Percentiles rank a stretch among this genome's conserved stretches.
Evolutionary conservation across 2,329 filamentous ascomycete genomes (phyloP).

Genomic region (Didymella arachidicola): DNA sequence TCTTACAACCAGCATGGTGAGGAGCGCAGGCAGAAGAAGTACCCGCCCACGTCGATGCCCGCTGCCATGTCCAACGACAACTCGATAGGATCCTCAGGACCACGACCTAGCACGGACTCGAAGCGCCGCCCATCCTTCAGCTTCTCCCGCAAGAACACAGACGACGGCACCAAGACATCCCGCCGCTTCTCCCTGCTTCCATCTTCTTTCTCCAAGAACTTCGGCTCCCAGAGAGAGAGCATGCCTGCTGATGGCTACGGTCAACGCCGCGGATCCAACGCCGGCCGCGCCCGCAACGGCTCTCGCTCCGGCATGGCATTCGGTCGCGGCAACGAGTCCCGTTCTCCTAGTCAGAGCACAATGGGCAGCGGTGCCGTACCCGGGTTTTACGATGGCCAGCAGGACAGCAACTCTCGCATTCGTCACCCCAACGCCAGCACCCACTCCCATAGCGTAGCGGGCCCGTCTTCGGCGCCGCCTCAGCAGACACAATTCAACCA

Average conservation of each 20-base stretch:
- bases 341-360: slow-evolving; percentile 56
- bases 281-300: slow-evolving; percentile 38
- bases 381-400: slow-evolving; percentile 53
- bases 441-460: slow-evolving; percentile 26
- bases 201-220: slow-evolving; percentile 57
- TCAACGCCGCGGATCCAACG: slow-evolving; percentile 41
- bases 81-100: slow-evolving; percentile 47
- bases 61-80: slow-evolving; percentile 70
- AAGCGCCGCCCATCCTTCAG: slow-evolving; percentile 59
- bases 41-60: slow-evolving; percentile 92
- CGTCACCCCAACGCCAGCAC: slow-evolving; percentile 27
- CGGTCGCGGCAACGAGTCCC: slow-evolving; percentile 51
- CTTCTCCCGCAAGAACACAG: slow-evolving; percentile 57
- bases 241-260: slow-evolving; percentile 39
- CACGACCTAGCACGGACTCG: slow-evolving; percentile 59
- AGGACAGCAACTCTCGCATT: slow-evolving; percentile 41
- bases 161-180: slow-evolving; percentile 48
- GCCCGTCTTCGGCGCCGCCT: slow-evolving; percentile 47
- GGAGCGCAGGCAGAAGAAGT: slow-evolving; percentile 71
- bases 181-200: slow-evolving; percentile 61
- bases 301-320: slow-evolving; percentile 53
- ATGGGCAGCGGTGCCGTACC: slow-evolving; percentile 53
- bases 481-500: slow-evolving; percentile 50
- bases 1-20: slow-evolving; percentile 52
- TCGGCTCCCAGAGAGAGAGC: slow-evolving; percentile 50